Evolutionary conservation across 192 early-diverging fungal genomes (phyloP).

Genomic region (Backusella morwellensis): DNA sequence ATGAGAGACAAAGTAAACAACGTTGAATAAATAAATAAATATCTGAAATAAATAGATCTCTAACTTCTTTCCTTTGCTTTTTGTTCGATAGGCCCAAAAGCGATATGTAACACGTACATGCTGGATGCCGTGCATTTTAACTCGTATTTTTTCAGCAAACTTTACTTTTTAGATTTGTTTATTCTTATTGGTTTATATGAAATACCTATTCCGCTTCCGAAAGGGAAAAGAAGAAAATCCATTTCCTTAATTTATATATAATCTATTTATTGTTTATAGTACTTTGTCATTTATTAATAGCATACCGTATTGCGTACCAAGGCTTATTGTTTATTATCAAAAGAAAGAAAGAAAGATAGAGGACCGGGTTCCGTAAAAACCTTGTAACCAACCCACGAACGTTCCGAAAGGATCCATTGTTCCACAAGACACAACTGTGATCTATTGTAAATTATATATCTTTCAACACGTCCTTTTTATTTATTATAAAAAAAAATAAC

Average conservation of each 20-base stretch:
- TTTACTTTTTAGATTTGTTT: not conserved
- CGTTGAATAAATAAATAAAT: not conserved
- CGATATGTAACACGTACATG: not conserved
- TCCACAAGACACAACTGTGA: not conserved
- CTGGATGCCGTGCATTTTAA: not conserved
- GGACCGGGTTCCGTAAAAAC: not conserved
- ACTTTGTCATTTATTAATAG: not conserved
- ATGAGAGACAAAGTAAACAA: not conserved
- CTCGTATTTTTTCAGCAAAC: not conserved
- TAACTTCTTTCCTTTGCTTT: not conserved
- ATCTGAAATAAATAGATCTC: not conserved
- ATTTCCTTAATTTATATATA: not conserved
- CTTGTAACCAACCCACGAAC: not conserved
- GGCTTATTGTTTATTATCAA: not conserved
- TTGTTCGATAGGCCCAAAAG: not conserved
- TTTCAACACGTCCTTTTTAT: not conserved
- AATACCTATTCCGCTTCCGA: slow-evolving; percentile 1
- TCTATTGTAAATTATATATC: not conserved
- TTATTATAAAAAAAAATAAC: not conserved
- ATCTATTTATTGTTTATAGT: not conserved
- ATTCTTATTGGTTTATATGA: not conserved
- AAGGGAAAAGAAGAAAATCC: not conserved
- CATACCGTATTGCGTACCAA: not conserved
- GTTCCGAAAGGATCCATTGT: not conserved
- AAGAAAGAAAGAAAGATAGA: not conserved